Evolutionary conservation across 352 stramenopile genomes (phyloP), one percentile per base, ranked within the genome.

Genomic region (Pythium myriotylum): DNA sequence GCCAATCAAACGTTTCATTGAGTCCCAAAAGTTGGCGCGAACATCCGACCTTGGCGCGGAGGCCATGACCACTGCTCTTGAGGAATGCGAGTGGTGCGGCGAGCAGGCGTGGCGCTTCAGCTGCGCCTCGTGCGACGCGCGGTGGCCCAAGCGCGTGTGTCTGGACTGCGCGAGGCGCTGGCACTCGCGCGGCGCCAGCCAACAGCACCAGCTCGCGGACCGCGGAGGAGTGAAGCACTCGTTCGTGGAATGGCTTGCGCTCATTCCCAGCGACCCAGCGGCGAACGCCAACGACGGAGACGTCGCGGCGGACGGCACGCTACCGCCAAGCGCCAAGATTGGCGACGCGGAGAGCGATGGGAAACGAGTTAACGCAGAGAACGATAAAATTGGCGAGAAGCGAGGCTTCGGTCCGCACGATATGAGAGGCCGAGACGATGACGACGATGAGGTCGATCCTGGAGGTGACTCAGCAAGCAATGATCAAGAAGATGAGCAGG

Each of bases 111-210:
- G 74, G 74, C 53, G 23, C 5, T 76, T 68, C 32, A 22, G 50
- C 46, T 82, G 74, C 39, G 49, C 49, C 17, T 67, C 52, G 63
- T 82, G 74, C 46, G 74, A 82, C 39, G 60, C 65, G 27, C 65
- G 74, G 0, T 50, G 43, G 26, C 41, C 47, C 8, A 79, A 82
- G 52, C 54, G 41, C 0, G 23, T 78, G 10, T 82, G 74, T 43
- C 17, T 54, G 9, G 56, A 48, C 2, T 82, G 74, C 43, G 51
- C 74, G 5, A 54, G 51, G 45, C 67, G 62, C 2, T 82, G 74
- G 74, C 74, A 82, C 65, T 65, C 71, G 54, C 68, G 74, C 53
- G 74, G 74, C 14, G 66, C 68, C 45, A 71, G 64, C n/a, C 57
- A 54, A 5, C 37, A 70, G 33, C 74, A 82, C 59, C 40, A 52